Percentiles rank a stretch among this genome's conserved stretches.
These are phyloP conservation scores for Besnoitia besnoiti DNA, from an alignment of 169 alveolate species.

Conservation along the genomic window DNA sequence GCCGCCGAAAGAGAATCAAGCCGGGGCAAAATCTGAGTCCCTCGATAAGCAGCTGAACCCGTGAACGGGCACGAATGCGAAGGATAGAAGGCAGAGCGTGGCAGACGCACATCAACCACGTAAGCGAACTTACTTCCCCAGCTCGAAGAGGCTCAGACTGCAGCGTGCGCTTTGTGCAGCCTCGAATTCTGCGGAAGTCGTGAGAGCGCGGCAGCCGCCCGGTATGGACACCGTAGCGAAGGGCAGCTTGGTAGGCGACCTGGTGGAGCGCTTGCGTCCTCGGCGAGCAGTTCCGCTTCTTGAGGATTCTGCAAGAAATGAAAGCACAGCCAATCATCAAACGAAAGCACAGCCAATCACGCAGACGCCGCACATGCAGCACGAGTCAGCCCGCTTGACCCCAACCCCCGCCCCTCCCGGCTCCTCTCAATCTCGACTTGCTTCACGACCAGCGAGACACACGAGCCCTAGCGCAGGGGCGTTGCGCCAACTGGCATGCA, in stretches of 20 bases:
- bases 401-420: no score
- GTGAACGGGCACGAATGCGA: not conserved
- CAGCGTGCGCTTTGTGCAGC: constrained; percentile 74
- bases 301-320: constrained; percentile 66
- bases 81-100: not conserved
- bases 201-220: constrained; percentile 71
- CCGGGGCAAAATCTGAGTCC: not conserved
- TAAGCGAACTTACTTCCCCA: constrained; percentile 11
- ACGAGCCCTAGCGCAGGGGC: no score
- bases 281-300: constrained; percentile 74
- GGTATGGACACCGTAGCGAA: constrained; percentile 75
- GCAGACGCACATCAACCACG: not conserved
- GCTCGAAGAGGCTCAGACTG: constrained; percentile 63
- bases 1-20: not conserved
- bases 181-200: constrained; percentile 73
- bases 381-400: no score
- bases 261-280: constrained; percentile 78
- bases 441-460: no score
- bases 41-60: not conserved
- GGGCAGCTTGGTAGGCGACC: constrained; percentile 76
- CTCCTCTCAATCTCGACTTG: no score
- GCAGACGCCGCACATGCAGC: not conserved
- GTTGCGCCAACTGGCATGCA: no score
- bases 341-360: not conserved
- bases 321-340: not conserved